phyloP scores from a whole-genome alignment of 2,329 filamentous ascomycete species.

The Fusarium subglutinans region DNA sequence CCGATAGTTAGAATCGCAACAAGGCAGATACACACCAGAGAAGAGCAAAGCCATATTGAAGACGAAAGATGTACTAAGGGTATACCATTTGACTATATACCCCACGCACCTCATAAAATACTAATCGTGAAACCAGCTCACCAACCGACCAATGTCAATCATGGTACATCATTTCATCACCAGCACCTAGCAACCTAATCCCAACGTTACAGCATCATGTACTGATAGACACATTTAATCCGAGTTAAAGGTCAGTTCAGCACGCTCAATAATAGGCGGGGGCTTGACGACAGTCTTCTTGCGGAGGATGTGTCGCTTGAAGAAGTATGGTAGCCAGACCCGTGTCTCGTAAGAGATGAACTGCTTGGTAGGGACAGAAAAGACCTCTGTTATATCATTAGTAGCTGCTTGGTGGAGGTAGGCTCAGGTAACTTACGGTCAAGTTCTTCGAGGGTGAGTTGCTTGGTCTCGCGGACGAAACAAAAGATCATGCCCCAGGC shows the following conservation, averaged over 20 bases:
- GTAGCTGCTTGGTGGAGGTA: accelerated
- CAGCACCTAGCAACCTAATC: not conserved
- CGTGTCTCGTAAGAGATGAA: slow-evolving; percentile 47
- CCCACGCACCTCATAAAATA: not conserved
- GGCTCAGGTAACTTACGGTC: slow-evolving; percentile 39
- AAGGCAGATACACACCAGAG: accelerated
- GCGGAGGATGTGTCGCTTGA: slow-evolving; percentile 50
- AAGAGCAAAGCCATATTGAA: too few relatives aligned
- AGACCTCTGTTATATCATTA: slow-evolving; percentile 1
- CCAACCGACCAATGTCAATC: accelerated
- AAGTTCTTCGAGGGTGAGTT: slow-evolving; percentile 60
- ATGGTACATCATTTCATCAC: not conserved
- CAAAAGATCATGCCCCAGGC: slow-evolving; percentile 59
- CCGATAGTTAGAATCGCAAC: accelerated
- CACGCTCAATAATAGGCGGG: slow-evolving; percentile 43
- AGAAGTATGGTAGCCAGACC: slow-evolving; percentile 50
- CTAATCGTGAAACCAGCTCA: not conserved
- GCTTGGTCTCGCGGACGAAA: slow-evolving; percentile 61
- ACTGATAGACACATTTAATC: not conserved
- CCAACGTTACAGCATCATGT: accelerated
- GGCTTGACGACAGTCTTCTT: slow-evolving; percentile 45
- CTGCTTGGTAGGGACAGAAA: slow-evolving; percentile 47
- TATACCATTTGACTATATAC: not conserved
- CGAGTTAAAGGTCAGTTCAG: not conserved
- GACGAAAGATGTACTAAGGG: not conserved